phyloP scores from a whole-genome alignment of 2,329 filamentous ascomycete species.

The Paecilomyces dactylethromorphus region DNA sequence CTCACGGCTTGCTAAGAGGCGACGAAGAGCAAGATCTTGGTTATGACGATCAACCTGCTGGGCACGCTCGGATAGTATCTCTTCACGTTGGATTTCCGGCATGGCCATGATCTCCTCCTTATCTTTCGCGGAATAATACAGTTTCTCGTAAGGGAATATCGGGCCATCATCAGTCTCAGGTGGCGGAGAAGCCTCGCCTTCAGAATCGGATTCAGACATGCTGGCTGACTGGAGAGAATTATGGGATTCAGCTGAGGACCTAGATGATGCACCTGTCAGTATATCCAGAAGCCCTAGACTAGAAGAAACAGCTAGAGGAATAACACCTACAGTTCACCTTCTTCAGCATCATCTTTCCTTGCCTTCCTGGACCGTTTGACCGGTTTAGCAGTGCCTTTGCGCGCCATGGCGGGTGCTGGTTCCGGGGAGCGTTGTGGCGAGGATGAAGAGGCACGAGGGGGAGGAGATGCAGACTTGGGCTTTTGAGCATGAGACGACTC shows the following conservation, averaged over 20 bases:
- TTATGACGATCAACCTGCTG: constrained; percentile 74
- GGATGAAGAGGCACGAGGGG: constrained; percentile 46
- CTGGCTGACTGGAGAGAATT: constrained; percentile 73
- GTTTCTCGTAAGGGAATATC: constrained; percentile 78
- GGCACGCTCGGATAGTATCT: constrained; percentile 79
- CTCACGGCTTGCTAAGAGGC: constrained; percentile 65
- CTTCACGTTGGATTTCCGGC: constrained; percentile 85
- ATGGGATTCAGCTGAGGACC: constrained; percentile 62
- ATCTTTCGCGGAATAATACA: constrained; percentile 68
- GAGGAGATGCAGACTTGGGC: constrained; percentile 51
- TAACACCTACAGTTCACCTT: constrained; percentile 70
- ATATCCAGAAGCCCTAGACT: background rate
- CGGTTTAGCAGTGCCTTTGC: constrained; percentile 40
- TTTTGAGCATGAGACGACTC: constrained; percentile 49
- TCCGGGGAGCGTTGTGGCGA: constrained; percentile 36
- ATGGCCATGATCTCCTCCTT: constrained; percentile 75
- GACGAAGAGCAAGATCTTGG: constrained; percentile 75
- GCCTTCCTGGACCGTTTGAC: constrained; percentile 38
- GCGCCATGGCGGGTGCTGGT: constrained; percentile 38
- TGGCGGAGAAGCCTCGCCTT: constrained; percentile 53
- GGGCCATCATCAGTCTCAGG: constrained; percentile 40
- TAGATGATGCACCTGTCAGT: constrained; percentile 29
- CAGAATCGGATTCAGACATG: constrained; percentile 87
- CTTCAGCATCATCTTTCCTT: constrained; percentile 62
- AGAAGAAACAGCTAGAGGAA: background rate